These are phyloP conservation scores for Geopyxis carbonaria DNA, from an alignment of 495 filamentous ascomycete species.

Conservation along the genomic window DNA sequence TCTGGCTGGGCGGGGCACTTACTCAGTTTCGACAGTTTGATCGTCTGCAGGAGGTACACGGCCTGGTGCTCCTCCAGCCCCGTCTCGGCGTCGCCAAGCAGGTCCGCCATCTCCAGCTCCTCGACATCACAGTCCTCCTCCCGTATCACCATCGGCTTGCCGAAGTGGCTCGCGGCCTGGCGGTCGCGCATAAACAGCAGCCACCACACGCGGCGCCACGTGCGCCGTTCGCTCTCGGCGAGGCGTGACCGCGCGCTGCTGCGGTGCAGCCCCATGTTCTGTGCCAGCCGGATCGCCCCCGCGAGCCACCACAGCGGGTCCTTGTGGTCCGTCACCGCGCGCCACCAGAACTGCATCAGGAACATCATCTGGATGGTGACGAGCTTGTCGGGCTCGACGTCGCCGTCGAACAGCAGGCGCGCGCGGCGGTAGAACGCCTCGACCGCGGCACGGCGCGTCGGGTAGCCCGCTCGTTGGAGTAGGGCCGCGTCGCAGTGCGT, in stretches of 20 bases:
- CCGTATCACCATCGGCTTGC: conserved; percentile 11
- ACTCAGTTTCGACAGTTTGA: conserved; percentile 8
- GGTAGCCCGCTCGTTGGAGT: conserved; percentile 9
- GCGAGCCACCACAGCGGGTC: conserved; percentile 13
- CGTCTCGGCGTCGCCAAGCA: conserved; percentile 8
- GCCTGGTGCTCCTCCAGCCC: conserved; percentile 2
- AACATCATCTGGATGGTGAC: conserved; percentile 12
- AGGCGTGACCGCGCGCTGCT: conserved; percentile 1
- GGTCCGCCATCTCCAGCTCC: conserved; percentile 7
- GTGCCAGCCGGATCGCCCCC: conserved; percentile 9
- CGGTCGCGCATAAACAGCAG: conserved; percentile 11
- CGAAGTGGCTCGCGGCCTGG: conserved; percentile 9
- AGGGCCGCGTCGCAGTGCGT: conserved; percentile 11
- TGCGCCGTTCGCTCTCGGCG: conserved; percentile 2
- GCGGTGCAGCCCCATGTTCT: conserved; percentile 13
- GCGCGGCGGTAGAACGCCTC: conserved; percentile 9
- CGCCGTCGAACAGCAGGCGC: conserved; percentile 9
- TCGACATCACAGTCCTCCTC: conserved; percentile 15
- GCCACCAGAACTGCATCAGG: conserved; percentile 14
- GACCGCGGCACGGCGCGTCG: conserved; percentile 4
- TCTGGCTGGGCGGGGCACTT: neutral
- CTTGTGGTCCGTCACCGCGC: conserved; percentile 9
- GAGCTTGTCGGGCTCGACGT: conserved; percentile 11
- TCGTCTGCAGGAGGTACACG: conserved; percentile 4
- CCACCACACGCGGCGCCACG: conserved; percentile 11